These are phyloP conservation scores for Coniochaeta sp. DNA, from an alignment of 2,329 filamentous ascomycete genomes.

Conservation along the genomic window DNA sequence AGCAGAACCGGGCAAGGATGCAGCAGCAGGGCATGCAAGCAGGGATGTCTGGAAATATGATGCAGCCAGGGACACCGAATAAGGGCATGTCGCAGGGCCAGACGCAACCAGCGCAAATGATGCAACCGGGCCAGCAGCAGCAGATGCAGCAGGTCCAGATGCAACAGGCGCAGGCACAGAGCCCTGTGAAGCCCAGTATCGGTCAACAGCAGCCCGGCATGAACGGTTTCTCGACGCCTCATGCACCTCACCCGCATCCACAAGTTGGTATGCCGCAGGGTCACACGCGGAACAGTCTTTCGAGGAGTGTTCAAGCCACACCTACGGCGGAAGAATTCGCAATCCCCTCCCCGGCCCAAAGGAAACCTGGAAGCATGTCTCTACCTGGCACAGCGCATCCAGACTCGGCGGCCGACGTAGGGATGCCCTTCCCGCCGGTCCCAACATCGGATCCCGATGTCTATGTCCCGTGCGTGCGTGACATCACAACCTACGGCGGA, in stretches of 20 bases:
- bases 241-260: constrained; percentile 35
- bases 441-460: constrained; percentile 40
- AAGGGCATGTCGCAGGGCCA: constrained; percentile 30
- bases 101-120: constrained; percentile 30
- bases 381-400: constrained; percentile 26
- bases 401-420: constrained; percentile 16
- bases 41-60: constrained; percentile 4
- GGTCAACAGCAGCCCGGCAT: constrained; percentile 33
- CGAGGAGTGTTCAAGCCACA: constrained; percentile 41
- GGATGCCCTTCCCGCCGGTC: constrained; percentile 23
- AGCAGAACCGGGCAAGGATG: constrained; percentile 37
- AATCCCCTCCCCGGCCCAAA: constrained; percentile 36
- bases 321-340: constrained; percentile 32
- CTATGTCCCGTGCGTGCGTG: constrained; percentile 47
- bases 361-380: constrained; percentile 32
- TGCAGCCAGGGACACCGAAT: constrained; percentile 26
- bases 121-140: constrained; percentile 30
- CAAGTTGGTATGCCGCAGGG: constrained; percentile 31
- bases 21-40: constrained; percentile 22
- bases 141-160: constrained; percentile 32
- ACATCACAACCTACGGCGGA: constrained; percentile 60
- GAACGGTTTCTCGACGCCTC: constrained; percentile 42
- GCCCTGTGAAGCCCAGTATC: constrained; percentile 36
- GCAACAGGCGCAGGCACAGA: constrained; percentile 20
- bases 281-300: constrained; percentile 43